Evolutionary conservation across 2,329 filamentous ascomycete species (phyloP), one percentile per base, ranked within the genome.

Genomic region (Fusarium sp.): DNA sequence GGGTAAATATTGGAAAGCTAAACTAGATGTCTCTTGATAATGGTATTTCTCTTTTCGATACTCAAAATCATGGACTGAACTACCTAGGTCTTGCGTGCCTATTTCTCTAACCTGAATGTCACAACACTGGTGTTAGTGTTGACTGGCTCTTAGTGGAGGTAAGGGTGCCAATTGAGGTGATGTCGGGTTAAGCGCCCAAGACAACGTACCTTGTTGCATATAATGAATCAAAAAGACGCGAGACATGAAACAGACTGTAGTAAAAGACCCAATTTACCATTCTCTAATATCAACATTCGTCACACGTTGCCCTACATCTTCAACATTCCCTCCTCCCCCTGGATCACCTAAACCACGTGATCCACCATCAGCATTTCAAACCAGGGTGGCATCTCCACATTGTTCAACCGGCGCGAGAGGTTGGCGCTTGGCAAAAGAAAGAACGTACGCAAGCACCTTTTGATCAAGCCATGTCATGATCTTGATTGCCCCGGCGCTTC

Each of bases 321-420:
- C 27, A 27, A 27, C 56, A 42, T 42, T 14, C 38, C 11, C 6
- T 13, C 25, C 25, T 40, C 31, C 53, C 61, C 66, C 49, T 55
- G 53, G 18, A 14, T 14, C 18, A 66, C 64, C 59, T 38, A 23
- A 23, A 9, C 63, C 72, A 74, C 72, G 72, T 74, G 72, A 74
- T 74, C 56, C 56, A 8, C 38, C 14, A 9, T 31, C 23, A 27
- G 54, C 53, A 27, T 62, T 62, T 62, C 36, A 62, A 67, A 61
- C 69, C 70, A 73, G 69, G 69, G 71, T 72, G 70, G 70, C 70
- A 73, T 72, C 70, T 74, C 70, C 72, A 73, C 70, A 69, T 57
- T 6, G 23, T 44, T 49, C 60, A 38, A 44, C 29, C 25, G 50
- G 53, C 49, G 58, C 58, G 38, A 51, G 36, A 40, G 16, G 18